Evolutionary conservation across 164 flowering plant species (phyloP).

Genomic region (Sextonia rubra): DNA sequence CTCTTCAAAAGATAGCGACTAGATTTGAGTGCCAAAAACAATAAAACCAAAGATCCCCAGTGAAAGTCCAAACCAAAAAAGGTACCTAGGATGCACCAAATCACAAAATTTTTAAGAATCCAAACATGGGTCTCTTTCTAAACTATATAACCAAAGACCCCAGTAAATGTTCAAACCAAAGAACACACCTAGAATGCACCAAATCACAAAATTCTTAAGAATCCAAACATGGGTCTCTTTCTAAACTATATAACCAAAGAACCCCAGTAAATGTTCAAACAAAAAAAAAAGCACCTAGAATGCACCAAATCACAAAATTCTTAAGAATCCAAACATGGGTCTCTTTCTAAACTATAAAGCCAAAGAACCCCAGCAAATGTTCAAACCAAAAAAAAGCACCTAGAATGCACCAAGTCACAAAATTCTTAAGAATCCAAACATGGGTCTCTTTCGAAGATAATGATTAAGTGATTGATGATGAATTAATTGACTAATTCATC

Average conservation of each 20-base stretch:
- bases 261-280: background rate
- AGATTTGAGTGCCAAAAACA: too few species aligned
- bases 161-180: background rate
- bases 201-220: background rate
- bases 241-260: background rate
- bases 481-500: constrained; percentile 7
- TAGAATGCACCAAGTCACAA: background rate
- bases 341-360: too few species aligned
- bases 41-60: background rate
- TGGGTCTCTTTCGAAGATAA: background rate
- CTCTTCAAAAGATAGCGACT: too few species aligned
- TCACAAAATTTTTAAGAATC: background rate
- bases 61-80: too few species aligned
- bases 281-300: background rate
- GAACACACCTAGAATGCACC: too few species aligned
- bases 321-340: too few species aligned
- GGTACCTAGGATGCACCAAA: too few species aligned
- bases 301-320: too few species aligned
- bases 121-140: background rate
- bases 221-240: background rate
- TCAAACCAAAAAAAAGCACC: background rate
- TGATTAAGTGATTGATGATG: background rate
- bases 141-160: too few species aligned
- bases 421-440: background rate
- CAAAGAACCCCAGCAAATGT: too few species aligned